Evolutionary conservation across 192 early-diverging fungal species (phyloP), one percentile per base, ranked within the genome.

Genomic region (Phlyctochytrium planicorne): DNA sequence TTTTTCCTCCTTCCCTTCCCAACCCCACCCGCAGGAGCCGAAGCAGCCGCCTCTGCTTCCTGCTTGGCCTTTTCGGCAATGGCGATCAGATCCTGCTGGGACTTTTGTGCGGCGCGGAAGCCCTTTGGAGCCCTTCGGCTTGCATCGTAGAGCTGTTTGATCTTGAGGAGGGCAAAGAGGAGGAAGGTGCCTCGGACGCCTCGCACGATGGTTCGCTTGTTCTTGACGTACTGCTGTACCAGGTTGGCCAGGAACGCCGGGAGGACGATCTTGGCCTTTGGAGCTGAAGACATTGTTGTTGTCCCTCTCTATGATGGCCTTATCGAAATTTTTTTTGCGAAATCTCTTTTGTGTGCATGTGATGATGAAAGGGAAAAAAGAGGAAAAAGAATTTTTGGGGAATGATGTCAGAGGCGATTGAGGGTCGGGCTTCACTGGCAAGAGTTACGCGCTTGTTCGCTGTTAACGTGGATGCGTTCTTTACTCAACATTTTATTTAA

Each of bases 121-220:
- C 50, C 34, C 37, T 24, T 17, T 17, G 30, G n/a, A 24, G 64
- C 61, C 0, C 52, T 62, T 2, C 60, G 30, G 61, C 40, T 40
- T 10, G 73, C 62, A 30, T 60, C 37, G 12, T 62, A 63, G 27
- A 75, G 33, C 29, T 56, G 62, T 27, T 69, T 65, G 53, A 67
- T 63, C 20, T 57, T 57, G 12, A 25, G 4, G 14, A 57, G 55
- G 20, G 69, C 47, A 24, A 37, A 27, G n/a, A 70, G 52, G 16
- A 75, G 37, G 20, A 33, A 53, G 55, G 63, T 37, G n/a, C 53
- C 16, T 10, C 55, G 36, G 0, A 53, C 63, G 2, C 62, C 60
- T 20, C 73, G 60, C 14, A 53, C 69, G 27, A 75, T 75, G 23
- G 25, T 59, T 36, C 59, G 50, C 40, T 70, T 75, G 68, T 75